phyloP scores from a whole-genome alignment of 768 basidiomycete genomes.

The Obba rivulosa region DNA sequence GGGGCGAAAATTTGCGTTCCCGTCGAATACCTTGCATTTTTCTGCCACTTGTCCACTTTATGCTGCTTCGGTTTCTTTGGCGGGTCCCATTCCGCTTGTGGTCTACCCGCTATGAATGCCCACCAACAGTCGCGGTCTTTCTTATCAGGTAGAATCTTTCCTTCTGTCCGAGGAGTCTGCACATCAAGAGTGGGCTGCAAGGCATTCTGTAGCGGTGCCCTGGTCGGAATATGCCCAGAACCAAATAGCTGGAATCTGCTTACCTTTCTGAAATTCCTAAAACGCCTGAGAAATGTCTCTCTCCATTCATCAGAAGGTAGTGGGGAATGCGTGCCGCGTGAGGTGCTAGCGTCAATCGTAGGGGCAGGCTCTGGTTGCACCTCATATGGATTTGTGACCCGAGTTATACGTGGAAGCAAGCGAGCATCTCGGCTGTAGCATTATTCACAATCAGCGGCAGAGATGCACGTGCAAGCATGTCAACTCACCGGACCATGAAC shows the following conservation, averaged over 20 bases:
- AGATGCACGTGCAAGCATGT: background rate
- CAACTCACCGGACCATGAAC: constrained; percentile 67
- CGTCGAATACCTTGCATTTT: background rate
- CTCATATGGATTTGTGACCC: constrained; percentile 68
- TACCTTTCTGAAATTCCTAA: constrained; percentile 65
- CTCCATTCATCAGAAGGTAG: constrained; percentile 72
- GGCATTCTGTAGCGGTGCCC: constrained; percentile 46
- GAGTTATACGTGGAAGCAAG: constrained; percentile 55
- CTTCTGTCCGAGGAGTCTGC: constrained; percentile 25
- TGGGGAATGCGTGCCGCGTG: constrained; percentile 18
- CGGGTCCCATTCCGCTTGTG: constrained; percentile 64
- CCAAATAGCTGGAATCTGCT: constrained; percentile 6
- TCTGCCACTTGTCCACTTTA: constrained; percentile 14
- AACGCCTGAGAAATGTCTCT: constrained; percentile 46
- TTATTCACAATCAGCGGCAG: constrained; percentile 7
- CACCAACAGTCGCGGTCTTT: constrained; percentile 77
- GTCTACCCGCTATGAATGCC: constrained; percentile 65
- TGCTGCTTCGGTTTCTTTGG: constrained; percentile 33
- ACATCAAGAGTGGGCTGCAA: constrained; percentile 55
- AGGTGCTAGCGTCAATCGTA: constrained; percentile 5
- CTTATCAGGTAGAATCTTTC: constrained; percentile 56
- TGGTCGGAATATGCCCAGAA: constrained; percentile 6
- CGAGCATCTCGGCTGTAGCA: constrained; percentile 63
- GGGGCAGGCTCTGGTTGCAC: constrained; percentile 23
- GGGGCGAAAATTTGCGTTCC: too few species aligned